phyloP scores from a whole-genome alignment of 1,139 yeast genomes.

The Kluyveromyces sp. region DNA sequence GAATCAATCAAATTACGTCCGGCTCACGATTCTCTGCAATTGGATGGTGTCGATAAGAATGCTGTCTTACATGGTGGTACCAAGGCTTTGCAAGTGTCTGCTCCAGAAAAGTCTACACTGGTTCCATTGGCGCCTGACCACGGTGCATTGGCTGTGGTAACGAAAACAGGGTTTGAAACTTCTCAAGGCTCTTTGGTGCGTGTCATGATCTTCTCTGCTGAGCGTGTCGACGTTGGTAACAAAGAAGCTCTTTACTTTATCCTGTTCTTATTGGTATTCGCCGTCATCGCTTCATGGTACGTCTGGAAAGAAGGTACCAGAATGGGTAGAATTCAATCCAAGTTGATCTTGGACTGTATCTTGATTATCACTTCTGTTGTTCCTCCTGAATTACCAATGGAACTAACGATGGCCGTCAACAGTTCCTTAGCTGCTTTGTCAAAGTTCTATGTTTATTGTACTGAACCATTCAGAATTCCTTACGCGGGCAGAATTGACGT shows the following conservation, averaged over 20 bases:
- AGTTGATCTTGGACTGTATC: slow-evolving; percentile 89
- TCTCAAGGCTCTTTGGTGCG: slow-evolving; percentile 96
- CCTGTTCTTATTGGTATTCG: slow-evolving; percentile 79
- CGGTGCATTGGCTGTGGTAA: slow-evolving; percentile 87
- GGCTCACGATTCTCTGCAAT: slow-evolving; percentile 53
- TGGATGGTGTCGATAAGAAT: slow-evolving; percentile 83
- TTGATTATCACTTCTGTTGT: slow-evolving; percentile 95
- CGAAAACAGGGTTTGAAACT: slow-evolving; percentile 95
- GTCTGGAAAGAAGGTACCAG: slow-evolving; percentile 97
- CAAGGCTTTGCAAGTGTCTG: slow-evolving; percentile 83
- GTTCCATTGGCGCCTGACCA: slow-evolving; percentile 69
- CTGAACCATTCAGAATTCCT: slow-evolving; percentile 98
- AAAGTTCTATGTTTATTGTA: slow-evolving; percentile 87
- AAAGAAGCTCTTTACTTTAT: slow-evolving; percentile 91
- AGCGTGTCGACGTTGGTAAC: slow-evolving; percentile 93
- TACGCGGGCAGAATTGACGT: slow-evolving; percentile 97
- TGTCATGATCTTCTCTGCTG: slow-evolving; percentile 95
- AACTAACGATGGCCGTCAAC: slow-evolving; percentile 95
- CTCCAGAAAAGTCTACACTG: slow-evolving; percentile 44
- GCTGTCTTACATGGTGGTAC: slow-evolving; percentile 95
- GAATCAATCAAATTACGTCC: slow-evolving; percentile 88
- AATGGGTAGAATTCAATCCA: slow-evolving; percentile 92
- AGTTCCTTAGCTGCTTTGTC: slow-evolving; percentile 80
- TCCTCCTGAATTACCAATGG: slow-evolving; percentile 99
- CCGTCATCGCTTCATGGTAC: slow-evolving; percentile 94